Conservation (phyloP, 2,329 filamentous ascomycete species). For the Mollisia scopiformis region DNA sequence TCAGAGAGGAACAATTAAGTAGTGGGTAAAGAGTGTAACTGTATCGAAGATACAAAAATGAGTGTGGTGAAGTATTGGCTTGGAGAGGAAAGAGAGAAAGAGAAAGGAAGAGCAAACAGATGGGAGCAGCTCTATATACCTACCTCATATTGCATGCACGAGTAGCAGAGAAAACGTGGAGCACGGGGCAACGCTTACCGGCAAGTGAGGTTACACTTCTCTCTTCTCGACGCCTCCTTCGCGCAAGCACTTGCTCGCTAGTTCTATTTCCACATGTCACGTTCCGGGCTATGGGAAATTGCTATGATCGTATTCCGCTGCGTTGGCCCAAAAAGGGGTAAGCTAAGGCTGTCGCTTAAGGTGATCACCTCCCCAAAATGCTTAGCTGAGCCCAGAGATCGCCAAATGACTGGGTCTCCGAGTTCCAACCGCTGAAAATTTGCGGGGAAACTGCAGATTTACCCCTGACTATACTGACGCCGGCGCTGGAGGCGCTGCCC, state of each 20-base stretch:
- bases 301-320: conserved; percentile 10
- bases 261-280: not conserved
- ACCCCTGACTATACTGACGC: conserved; percentile 15
- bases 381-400: conserved; percentile 8
- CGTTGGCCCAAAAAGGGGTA: conserved; percentile 3
- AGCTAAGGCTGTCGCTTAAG: conserved; percentile 6
- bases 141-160: conserved; percentile 16
- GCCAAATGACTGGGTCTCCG: not conserved
- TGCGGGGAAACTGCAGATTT: conserved; percentile 9
- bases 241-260: not conserved
- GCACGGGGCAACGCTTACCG: not conserved
- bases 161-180: not conserved
- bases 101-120: not conserved
- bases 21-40: conserved; percentile 21
- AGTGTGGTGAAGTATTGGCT: conserved; percentile 23
- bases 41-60: conserved; percentile 23
- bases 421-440: not conserved
- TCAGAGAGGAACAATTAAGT: conserved; percentile 4
- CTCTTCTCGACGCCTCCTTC: too few species aligned
- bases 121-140: conserved; percentile 17
- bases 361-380: conserved; percentile 1
- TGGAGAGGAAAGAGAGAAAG: not conserved
- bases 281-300: conserved; percentile 16
- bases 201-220: not conserved
- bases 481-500: not conserved